A percentile compares a stretch with the other conserved stretches of the same genome.
These are phyloP conservation scores for Rhizopus stolonifer DNA, from an alignment of 371 early-diverging fungal species.

Conservation along the genomic window DNA sequence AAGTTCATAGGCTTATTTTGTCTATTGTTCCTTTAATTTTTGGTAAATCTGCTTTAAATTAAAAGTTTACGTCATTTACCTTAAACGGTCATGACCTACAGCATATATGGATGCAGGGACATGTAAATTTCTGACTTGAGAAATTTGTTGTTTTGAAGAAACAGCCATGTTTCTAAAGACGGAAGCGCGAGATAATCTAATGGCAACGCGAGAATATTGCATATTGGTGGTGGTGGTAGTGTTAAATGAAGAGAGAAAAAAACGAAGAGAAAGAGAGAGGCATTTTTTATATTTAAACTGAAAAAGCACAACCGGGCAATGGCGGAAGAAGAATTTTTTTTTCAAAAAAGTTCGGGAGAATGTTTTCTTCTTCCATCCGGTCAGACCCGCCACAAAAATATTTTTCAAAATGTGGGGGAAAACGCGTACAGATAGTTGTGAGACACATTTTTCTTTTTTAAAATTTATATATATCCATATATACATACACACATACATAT, in stretches of 20 bases:
- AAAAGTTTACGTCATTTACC: conserved; percentile 30
- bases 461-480: too few species aligned
- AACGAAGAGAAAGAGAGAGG: background rate
- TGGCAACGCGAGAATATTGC: conserved; percentile 32
- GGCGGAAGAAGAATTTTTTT: conserved; percentile 15
- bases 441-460: too few species aligned
- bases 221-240: conserved; percentile 6
- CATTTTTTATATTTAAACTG: background rate
- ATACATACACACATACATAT: too few species aligned
- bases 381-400: background rate
- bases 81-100: conserved; percentile 33
- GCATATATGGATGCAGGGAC: conserved; percentile 39
- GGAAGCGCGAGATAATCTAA: conserved; percentile 20
- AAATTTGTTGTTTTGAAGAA: conserved; percentile 18
- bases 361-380: conserved; percentile 1
- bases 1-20: conserved; percentile 14
- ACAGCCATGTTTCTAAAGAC: conserved; percentile 8
- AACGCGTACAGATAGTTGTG: too few species aligned
- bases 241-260: background rate
- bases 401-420: background rate
- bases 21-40: conserved; percentile 4
- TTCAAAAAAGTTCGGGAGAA: conserved; percentile 9
- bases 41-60: background rate
- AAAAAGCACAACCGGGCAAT: conserved; percentile 10
- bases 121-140: conserved; percentile 45